Evolutionary conservation across 306 rosid genomes (phyloP).

Genomic region (Albizia julibrissin): DNA sequence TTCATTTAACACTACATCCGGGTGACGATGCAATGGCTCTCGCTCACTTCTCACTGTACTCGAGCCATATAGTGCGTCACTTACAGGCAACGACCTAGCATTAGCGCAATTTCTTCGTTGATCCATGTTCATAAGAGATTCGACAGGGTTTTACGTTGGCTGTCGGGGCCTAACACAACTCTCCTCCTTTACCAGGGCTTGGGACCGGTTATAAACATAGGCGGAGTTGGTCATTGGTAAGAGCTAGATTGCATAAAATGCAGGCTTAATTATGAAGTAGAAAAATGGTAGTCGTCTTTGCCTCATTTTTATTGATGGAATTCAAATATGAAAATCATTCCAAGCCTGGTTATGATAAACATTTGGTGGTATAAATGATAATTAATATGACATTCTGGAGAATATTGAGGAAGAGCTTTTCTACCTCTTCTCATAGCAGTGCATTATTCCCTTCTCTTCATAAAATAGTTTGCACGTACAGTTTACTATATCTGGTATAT

Average conservation of each 20-base stretch:
- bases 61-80: too few relatives aligned
- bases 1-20: too few relatives aligned
- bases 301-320: slow-evolving; percentile 8
- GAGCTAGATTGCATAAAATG: slow-evolving; percentile 4
- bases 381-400: slow-evolving; percentile 17
- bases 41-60: too few relatives aligned
- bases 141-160: too few relatives aligned
- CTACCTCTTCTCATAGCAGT: slow-evolving; percentile 24
- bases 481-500: slow-evolving; percentile 17
- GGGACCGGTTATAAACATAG: too few relatives aligned
- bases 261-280: slow-evolving; percentile 2
- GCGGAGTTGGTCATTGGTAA: slow-evolving; percentile 22
- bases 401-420: slow-evolving; percentile 27
- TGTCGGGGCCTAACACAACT: too few relatives aligned
- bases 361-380: background rate
- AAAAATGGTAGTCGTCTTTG: slow-evolving; percentile 1
- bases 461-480: slow-evolving; percentile 13
- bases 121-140: too few relatives aligned
- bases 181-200: too few relatives aligned
- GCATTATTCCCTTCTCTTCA: slow-evolving; percentile 9
- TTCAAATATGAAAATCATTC: slow-evolving; percentile 1
- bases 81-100: too few relatives aligned
- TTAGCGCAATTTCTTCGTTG: too few relatives aligned
- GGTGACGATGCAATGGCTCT: too few relatives aligned
- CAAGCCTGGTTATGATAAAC: background rate